Base-by-base conservation (phyloP, 2,329 filamentous ascomycete genomes). In the Aspergillus neoniger region DNA sequence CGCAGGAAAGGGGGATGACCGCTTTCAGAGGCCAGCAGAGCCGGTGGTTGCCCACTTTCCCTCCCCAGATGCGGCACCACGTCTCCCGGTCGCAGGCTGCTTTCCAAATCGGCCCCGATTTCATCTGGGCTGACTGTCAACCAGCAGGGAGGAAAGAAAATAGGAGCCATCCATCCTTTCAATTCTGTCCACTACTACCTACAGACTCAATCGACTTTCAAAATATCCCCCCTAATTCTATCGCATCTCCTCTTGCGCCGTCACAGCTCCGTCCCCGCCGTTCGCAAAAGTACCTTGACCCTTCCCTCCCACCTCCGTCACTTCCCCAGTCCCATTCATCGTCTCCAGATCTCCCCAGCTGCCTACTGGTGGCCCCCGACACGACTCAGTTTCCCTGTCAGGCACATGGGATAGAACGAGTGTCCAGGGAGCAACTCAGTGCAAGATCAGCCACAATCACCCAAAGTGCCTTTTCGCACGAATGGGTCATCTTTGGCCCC, bases 21-120 rank as follows among this genome's bases (percentile, higher is more conserved):
- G 53, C 53, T 55, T 55, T 43, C 53, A 43, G 53, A 23, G 32
- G 12, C 12, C 5, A 12, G 14, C 51, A 19, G 17, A 23, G 14
- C 4, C 4, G 8, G 12, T n/a, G 32, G 25, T n/a, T 30, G 10
- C 6, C 44, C 28, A 25, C 23, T 41, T 47, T n/a, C 36, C 36
- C 21, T 17, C 32, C 32, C 32, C 32, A 36, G 32, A 43, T 53
- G 51, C 51, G 51, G 51, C 39, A 53, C 51, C 39, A 43, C 51
- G 32, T 55, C 38, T 36, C 52, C 32, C 28, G 53, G 41, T 55
- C 39, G 53, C 53, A 32, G 53, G 53, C 53, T 32, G 25, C 39
- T 47, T 55, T 36, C 39, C 53, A 32, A 55, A 19, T 55, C 36
- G 51, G 32, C 51, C 51, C 51, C 51, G 32, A 39, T 25, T n/a